Percentiles rank a stretch among this genome's conserved stretches.
Conservation (phyloP, 495 filamentous ascomycete species). For the Neurospora sp. region DNA sequence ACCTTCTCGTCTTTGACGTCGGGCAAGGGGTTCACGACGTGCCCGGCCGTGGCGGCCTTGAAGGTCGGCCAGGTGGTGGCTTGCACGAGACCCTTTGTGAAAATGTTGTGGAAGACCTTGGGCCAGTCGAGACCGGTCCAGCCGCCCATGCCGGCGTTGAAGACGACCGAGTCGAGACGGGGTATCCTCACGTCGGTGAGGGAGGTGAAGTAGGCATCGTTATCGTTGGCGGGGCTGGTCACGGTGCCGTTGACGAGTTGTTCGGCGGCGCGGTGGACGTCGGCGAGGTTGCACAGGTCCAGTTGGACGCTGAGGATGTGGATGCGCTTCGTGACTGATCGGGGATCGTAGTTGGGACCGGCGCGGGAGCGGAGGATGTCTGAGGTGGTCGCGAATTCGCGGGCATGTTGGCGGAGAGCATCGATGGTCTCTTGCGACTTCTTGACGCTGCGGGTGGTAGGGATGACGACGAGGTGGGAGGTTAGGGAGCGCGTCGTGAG, state of each 20-base stretch:
- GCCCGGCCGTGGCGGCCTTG: constrained; percentile 56
- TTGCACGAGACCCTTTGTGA: constrained; percentile 52
- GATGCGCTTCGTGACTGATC: constrained; percentile 35
- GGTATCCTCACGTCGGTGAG: constrained; percentile 43
- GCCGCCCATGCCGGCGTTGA: constrained; percentile 86
- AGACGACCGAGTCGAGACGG: constrained; percentile 67
- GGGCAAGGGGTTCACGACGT: constrained; percentile 32
- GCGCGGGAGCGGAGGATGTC: constrained; percentile 25
- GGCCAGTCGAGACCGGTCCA: constrained; percentile 74
- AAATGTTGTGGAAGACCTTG: constrained; percentile 44
- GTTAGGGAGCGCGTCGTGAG: constrained; percentile 51
- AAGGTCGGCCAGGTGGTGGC: constrained; percentile 68
- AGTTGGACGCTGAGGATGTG: constrained; percentile 46
- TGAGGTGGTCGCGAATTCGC: constrained; percentile 28
- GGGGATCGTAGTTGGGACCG: constrained; percentile 34
- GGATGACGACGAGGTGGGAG: constrained; percentile 53
- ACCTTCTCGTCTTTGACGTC: neutral
- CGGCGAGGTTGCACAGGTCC: constrained; percentile 44
- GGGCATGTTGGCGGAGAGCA: constrained; percentile 43
- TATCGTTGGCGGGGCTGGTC: constrained; percentile 19
- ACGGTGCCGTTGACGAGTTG: constrained; percentile 40
- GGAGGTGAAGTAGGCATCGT: constrained; percentile 24
- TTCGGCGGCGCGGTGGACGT: constrained; percentile 36
- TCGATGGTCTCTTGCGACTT: constrained; percentile 53
- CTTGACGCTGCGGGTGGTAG: constrained; percentile 49